These are phyloP conservation scores for Silene noctiflora DNA, from an alignment of 179 eudicot species.

Conservation along the genomic window DNA sequence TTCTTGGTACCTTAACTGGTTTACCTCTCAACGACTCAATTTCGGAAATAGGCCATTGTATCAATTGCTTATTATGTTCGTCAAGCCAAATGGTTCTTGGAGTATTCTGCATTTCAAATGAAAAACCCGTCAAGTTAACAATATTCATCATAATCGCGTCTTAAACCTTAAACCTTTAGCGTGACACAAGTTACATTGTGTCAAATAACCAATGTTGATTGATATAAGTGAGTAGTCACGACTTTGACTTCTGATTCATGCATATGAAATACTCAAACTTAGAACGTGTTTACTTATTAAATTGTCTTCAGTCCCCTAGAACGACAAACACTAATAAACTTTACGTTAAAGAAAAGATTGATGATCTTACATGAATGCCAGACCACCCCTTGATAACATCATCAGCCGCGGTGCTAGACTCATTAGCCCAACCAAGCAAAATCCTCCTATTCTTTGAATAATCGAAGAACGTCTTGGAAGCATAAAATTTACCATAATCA, in stretches of 20 bases:
- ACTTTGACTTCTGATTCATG: no score
- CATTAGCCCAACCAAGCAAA: conserved; percentile 56
- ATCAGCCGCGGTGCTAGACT: conserved; percentile 22
- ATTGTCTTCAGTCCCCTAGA: no score
- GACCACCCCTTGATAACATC: conserved; percentile 48
- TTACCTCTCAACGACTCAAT: conserved; percentile 42
- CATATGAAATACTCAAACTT: no score
- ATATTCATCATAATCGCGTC: neutral
- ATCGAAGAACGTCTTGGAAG: conserved; percentile 62
- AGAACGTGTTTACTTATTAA: no score
- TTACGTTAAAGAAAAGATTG: neutral
- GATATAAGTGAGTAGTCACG: no score
- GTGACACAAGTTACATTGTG: neutral
- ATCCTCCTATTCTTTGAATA: conserved; percentile 36
- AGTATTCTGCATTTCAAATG: conserved; percentile 14
- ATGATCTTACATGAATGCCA: conserved; percentile 45
- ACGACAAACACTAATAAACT: no score
- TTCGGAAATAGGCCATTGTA: conserved; percentile 57
- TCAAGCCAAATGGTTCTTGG: conserved; percentile 30
- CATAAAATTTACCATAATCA: conserved; percentile 53
- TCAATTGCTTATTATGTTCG: conserved; percentile 16
- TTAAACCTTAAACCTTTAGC: neutral
- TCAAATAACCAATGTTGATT: no score
- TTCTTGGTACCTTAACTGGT: conserved; percentile 18
- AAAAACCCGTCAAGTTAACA: neutral